Percentiles rank a stretch among this genome's conserved stretches.
These are phyloP conservation scores for Coix lacrymajobi DNA, from an alignment of 176 grass and related monocot species.

Conservation along the genomic window DNA sequence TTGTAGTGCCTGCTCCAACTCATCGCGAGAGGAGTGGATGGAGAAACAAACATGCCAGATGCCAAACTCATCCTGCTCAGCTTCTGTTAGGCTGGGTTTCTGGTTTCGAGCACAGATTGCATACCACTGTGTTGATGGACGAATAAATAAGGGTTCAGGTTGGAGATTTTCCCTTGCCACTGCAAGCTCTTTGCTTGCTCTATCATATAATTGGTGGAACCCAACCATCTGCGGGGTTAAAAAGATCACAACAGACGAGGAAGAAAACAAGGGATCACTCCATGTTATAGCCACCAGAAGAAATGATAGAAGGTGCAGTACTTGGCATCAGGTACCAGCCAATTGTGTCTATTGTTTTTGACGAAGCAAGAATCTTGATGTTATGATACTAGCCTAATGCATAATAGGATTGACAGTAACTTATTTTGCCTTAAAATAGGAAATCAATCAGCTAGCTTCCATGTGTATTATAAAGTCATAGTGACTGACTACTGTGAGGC, in stretches of 20 bases:
- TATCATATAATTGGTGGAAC: constrained; percentile 56
- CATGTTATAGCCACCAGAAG: background rate
- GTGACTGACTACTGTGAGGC: background rate
- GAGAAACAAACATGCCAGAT: constrained; percentile 90
- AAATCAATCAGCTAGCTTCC: background rate
- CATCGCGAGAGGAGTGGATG: constrained; percentile 81
- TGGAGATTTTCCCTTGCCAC: constrained; percentile 46
- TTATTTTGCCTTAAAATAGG: background rate
- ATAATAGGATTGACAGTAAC: background rate
- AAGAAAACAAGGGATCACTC: background rate
- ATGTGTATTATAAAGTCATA: background rate
- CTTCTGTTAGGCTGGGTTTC: constrained; percentile 58
- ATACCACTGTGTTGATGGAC: constrained; percentile 86
- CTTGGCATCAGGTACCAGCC: background rate
- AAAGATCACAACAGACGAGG: background rate
- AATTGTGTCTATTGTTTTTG: background rate
- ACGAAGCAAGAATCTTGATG: background rate
- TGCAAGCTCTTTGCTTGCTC: constrained; percentile 48
- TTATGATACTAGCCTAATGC: background rate
- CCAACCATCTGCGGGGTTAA: constrained; percentile 50
- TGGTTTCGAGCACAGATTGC: constrained; percentile 31
- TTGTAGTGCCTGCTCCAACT: constrained; percentile 70
- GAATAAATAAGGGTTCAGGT: constrained; percentile 73
- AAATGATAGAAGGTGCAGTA: background rate
- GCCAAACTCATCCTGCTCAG: constrained; percentile 62